A percentile compares a stretch with the other conserved stretches of the same genome.
These are phyloP conservation scores for Heliamphora pulchella DNA, from an alignment of 179 eudicot genomes.

Conservation along the genomic window DNA sequence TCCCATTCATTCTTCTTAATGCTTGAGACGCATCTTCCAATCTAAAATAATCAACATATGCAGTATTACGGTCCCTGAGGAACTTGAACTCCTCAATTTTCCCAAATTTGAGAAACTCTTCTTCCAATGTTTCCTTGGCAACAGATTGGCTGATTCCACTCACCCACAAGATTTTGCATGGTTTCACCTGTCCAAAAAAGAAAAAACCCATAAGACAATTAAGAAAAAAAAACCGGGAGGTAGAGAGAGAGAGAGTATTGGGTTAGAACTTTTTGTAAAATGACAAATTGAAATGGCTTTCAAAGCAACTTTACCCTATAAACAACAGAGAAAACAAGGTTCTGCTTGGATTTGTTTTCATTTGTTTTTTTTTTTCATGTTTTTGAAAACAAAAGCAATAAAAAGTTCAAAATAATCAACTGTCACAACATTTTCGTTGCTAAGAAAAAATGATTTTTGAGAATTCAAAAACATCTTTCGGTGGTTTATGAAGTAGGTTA, in stretches of 20 bases:
- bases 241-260: background rate
- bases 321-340: background rate
- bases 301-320: background rate
- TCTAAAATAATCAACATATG: constrained; percentile 59
- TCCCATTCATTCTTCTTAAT: constrained; percentile 61
- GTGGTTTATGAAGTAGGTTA: too few relatives aligned
- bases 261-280: background rate
- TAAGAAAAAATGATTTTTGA: too few relatives aligned
- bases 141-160: constrained; percentile 68
- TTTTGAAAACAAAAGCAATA: too few relatives aligned
- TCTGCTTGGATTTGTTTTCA: too few relatives aligned
- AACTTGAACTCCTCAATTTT: constrained; percentile 75
- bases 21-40: constrained; percentile 86
- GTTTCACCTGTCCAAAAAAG: constrained; percentile 61
- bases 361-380: too few relatives aligned
- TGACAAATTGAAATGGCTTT: background rate
- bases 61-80: constrained; percentile 72
- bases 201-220: background rate
- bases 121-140: constrained; percentile 68
- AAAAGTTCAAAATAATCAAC: too few relatives aligned
- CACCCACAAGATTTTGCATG: constrained; percentile 86
- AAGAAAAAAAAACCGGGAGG: background rate
- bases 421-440: too few relatives aligned
- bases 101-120: constrained; percentile 64
- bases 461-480: too few relatives aligned